Evolutionary conservation across 2,329 filamentous ascomycete genomes (phyloP).

Genomic region (Ophiocordyceps robertsii): DNA sequence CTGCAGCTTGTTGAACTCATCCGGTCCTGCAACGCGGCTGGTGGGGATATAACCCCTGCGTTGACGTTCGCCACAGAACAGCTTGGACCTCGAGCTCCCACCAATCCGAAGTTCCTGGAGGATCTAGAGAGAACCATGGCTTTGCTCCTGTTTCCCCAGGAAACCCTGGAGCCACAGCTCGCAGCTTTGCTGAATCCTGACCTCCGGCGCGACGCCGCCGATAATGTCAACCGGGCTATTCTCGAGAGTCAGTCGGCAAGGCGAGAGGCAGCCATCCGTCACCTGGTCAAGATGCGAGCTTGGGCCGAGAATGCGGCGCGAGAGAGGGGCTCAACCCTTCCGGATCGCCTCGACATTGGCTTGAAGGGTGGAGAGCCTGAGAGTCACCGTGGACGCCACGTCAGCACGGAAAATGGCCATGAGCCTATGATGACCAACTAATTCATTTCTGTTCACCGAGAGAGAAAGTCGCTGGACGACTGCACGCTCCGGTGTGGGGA

Average conservation of each 20-base stretch:
- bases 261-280: slow-evolving; percentile 69
- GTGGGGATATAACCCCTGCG: slow-evolving; percentile 64
- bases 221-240: slow-evolving; percentile 80
- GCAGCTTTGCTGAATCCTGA: slow-evolving; percentile 65
- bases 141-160: slow-evolving; percentile 75
- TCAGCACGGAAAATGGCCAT: slow-evolving; percentile 24
- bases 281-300: slow-evolving; percentile 66
- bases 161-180: slow-evolving; percentile 63
- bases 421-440: slow-evolving; percentile 40
- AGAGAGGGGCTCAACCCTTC: slow-evolving; percentile 16
- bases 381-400: slow-evolving; percentile 9
- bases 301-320: slow-evolving; percentile 65
- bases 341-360: slow-evolving; percentile 22
- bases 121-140: slow-evolving; percentile 91
- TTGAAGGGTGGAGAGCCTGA: slow-evolving; percentile 22
- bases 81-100: slow-evolving; percentile 75
- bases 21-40: slow-evolving; percentile 52
- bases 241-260: slow-evolving; percentile 57
- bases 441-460: slow-evolving; percentile 4
- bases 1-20: slow-evolving; percentile 93
- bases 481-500: too few species aligned
- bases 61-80: slow-evolving; percentile 79
- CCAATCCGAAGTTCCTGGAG: slow-evolving; percentile 65
- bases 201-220: slow-evolving; percentile 72
- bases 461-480: neutral